A percentile compares a stretch with the other conserved stretches of the same genome.
phyloP scores from a whole-genome alignment of 2,329 filamentous ascomycete genomes.

The Calonectria hawksworthii region DNA sequence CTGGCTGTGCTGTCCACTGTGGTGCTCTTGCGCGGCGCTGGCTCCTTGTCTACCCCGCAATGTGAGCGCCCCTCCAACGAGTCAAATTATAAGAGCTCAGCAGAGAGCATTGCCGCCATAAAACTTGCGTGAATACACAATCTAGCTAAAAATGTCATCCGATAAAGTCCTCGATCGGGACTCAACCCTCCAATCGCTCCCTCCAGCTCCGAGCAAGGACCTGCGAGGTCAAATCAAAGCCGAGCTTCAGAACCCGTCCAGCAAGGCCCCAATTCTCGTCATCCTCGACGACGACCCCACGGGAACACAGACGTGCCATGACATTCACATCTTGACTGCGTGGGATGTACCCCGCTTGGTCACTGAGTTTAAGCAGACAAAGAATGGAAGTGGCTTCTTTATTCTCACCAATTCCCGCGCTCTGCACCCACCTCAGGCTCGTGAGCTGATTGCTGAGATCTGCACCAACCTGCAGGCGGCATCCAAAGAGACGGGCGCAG shows the following conservation, averaged over 20 bases:
- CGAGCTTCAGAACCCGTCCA: slow-evolving; percentile 27
- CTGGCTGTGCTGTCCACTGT: background rate
- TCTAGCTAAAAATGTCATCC: slow-evolving; percentile 20
- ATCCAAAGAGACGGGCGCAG: slow-evolving; percentile 52
- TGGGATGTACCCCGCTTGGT: slow-evolving; percentile 63
- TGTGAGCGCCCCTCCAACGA: slow-evolving; percentile 8
- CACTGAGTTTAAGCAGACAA: slow-evolving; percentile 57
- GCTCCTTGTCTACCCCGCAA: slow-evolving; percentile 1
- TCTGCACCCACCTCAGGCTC: slow-evolving; percentile 62
- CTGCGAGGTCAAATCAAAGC: slow-evolving; percentile 26
- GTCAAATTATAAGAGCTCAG: slow-evolving; percentile 13
- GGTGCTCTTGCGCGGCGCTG: background rate
- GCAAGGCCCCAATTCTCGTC: slow-evolving; percentile 51
- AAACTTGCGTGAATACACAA: background rate
- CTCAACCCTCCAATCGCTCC: slow-evolving; percentile 28
- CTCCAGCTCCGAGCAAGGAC: slow-evolving; percentile 22
- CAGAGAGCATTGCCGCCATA: background rate
- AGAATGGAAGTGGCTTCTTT: slow-evolving; percentile 65
- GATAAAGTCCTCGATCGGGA: slow-evolving; percentile 15
- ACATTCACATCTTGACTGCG: slow-evolving; percentile 67
- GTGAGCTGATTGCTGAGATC: slow-evolving; percentile 63
- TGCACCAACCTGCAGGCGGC: slow-evolving; percentile 63
- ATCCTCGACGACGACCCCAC: slow-evolving; percentile 70
- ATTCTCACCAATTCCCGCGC: slow-evolving; percentile 73
- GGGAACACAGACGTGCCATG: slow-evolving; percentile 73